These are phyloP conservation scores for Pseudevernia furfuracea DNA, from an alignment of 495 filamentous ascomycete genomes.

Conservation along the genomic window DNA sequence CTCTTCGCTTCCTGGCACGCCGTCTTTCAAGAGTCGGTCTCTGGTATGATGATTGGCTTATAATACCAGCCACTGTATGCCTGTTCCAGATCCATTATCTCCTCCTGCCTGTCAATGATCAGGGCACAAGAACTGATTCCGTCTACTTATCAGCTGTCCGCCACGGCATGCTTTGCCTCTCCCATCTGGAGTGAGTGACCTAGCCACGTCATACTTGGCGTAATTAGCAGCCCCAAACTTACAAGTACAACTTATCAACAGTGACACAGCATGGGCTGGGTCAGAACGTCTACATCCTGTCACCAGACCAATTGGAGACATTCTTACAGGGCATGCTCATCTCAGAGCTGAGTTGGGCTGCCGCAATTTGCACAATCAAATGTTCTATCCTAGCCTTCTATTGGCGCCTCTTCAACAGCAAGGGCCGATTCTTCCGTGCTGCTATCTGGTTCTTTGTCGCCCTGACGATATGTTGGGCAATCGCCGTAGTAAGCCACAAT, in stretches of 20 bases:
- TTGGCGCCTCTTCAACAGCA: constrained; percentile 31
- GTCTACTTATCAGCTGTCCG: background rate
- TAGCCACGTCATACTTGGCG: background rate
- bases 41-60: constrained; percentile 32
- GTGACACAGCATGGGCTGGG: constrained; percentile 2
- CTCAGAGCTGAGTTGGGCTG: constrained; percentile 24
- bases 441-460: constrained; percentile 29
- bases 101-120: background rate
- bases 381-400: constrained; percentile 37
- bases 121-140: background rate
- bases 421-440: constrained; percentile 10
- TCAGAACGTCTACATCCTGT: background rate
- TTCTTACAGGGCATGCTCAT: constrained; percentile 1
- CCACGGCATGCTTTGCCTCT: constrained; percentile 8
- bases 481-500: constrained; percentile 5
- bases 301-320: background rate
- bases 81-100: background rate
- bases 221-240: background rate
- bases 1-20: constrained; percentile 27
- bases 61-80: constrained; percentile 30
- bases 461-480: constrained; percentile 20
- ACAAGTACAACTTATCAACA: background rate
- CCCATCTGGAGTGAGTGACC: constrained; percentile 4
- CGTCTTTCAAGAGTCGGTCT: constrained; percentile 25
- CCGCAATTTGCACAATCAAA: constrained; percentile 30